A percentile compares a stretch with the other conserved stretches of the same genome.
These are phyloP conservation scores for Ramalina intermedia DNA, from an alignment of 495 filamentous ascomycete species.

Conservation along the genomic window DNA sequence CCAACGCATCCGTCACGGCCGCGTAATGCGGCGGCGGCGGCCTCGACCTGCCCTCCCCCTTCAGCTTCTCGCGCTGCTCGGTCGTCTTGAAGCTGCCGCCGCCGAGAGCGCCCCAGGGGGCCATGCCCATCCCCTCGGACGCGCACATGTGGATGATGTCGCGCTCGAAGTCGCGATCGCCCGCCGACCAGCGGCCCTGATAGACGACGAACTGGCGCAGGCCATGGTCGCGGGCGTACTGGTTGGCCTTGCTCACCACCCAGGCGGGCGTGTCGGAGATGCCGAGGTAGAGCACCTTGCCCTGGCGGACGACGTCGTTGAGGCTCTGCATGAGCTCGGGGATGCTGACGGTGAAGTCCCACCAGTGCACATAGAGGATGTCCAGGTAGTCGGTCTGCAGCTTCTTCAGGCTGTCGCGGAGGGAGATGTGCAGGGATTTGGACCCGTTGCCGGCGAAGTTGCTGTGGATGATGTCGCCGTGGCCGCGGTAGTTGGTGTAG, in stretches of 20 bases:
- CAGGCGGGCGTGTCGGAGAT: slow-evolving; percentile 58
- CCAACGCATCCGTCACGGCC: slow-evolving; percentile 41
- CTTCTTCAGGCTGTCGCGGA: slow-evolving; percentile 42
- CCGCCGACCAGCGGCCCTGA: slow-evolving; percentile 49
- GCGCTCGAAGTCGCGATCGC: slow-evolving; percentile 50
- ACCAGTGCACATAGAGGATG: slow-evolving; percentile 31
- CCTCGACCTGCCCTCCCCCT: slow-evolving; percentile 18
- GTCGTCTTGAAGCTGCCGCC: slow-evolving; percentile 46
- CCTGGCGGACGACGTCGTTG: slow-evolving; percentile 39
- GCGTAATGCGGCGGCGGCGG: slow-evolving; percentile 26
- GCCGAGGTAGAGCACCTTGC: slow-evolving; percentile 60
- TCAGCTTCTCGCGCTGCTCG: slow-evolving; percentile 15
- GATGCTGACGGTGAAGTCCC: slow-evolving; percentile 49
- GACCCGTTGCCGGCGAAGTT: slow-evolving; percentile 43
- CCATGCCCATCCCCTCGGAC: slow-evolving; percentile 55
- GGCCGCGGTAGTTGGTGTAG: slow-evolving; percentile 15
- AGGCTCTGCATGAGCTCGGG: slow-evolving; percentile 58
- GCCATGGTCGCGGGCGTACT: slow-evolving; percentile 52
- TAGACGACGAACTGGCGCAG: slow-evolving; percentile 52
- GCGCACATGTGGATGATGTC: slow-evolving; percentile 55
- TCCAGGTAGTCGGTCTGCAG: slow-evolving; percentile 55
- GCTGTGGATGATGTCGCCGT: slow-evolving; percentile 34
- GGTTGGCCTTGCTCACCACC: slow-evolving; percentile 52
- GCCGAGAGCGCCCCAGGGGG: slow-evolving; percentile 49
- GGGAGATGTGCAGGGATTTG: slow-evolving; percentile 40